Base-by-base conservation (phyloP, 164 flowering plant genomes). In the Nymphaea thermarum region DNA sequence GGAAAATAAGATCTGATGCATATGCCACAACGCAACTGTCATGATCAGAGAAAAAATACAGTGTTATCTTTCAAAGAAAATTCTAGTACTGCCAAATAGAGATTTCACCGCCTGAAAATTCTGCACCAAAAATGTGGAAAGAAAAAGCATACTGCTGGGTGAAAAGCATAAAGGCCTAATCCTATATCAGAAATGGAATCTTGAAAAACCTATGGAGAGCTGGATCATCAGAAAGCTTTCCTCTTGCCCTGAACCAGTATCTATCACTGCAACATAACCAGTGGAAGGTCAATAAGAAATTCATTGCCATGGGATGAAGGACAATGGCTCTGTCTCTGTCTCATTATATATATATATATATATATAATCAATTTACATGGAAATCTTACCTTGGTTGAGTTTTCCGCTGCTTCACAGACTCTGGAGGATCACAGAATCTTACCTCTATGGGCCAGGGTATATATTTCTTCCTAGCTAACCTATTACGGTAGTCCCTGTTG, bases 371-470 rank as follows among this genome's bases (percentile, higher is more conserved):
- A 45, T 45, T 45, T 45, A 10, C 36, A 61, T 51, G 55, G 14
- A 70, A 61, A 63, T 44, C 79, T 42, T 72, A 91, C 98, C 93
- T 89, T 71, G 98, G 86, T 70, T 88, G 84, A 62, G 87, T 69
- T 73, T 84, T 85, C 36, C 80, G 81, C 81, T 80, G 89, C 69
- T 81, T 88, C 16, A 92, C 86, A 41, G 68, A 59, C 63, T 61
- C 79, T 67, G 67, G 81, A 42, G 91, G 95, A 69, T 89, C 90
- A 73, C 97, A 94, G 70, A 91, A 94, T 66, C 89, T 81, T 69
- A 94, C 83, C 68, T 94, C 98, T 63, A 94, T 83, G 14, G 98
- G 97, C 96, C 95, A 89, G 2, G 96, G 95, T 51, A 78, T 60
- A 70, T 81, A 86, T 10, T 77, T 59, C 67, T 62, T 42, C 43